Evolutionary conservation across 1,284 basidiomycete species (phyloP).

Genomic region (Ustilago sp.): DNA sequence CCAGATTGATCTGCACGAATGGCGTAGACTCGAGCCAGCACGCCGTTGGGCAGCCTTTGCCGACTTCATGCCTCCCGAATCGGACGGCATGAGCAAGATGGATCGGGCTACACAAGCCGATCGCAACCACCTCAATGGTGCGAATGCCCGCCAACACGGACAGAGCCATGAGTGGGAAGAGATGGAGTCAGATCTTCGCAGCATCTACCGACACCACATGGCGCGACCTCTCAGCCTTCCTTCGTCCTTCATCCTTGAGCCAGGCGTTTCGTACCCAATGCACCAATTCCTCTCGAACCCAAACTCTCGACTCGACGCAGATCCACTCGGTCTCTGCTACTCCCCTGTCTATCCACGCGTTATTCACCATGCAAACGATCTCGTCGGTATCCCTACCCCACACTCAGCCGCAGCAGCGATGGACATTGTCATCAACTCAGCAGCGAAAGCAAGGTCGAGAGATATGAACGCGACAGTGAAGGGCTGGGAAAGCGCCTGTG

Average conservation of each 20-base stretch:
- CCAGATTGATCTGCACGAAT: constrained; percentile 42
- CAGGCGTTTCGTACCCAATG: constrained; percentile 22
- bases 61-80: constrained; percentile 25
- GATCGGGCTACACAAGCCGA: not conserved
- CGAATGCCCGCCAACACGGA: not conserved
- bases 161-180: constrained; percentile 3
- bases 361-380: constrained; percentile 34
- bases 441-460: constrained; percentile 9
- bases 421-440: constrained; percentile 12
- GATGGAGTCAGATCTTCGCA: constrained; percentile 23
- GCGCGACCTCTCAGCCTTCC: constrained; percentile 9
- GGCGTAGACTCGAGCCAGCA: constrained; percentile 33
- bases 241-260: not conserved
- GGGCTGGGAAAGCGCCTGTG: constrained; percentile 26
- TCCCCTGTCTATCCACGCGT: constrained; percentile 30
- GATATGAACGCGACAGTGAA: constrained; percentile 9
- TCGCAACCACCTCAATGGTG: not conserved
- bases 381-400: constrained; percentile 34
- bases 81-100: not conserved
- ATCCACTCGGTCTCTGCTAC: constrained; percentile 30
- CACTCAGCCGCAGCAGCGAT: constrained; percentile 15
- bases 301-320: constrained; percentile 4
- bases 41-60: constrained; percentile 32
- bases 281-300: constrained; percentile 24
- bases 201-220: constrained; percentile 23